A percentile compares a stretch with the other conserved stretches of the same genome.
Conservation (phyloP, 768 basidiomycete genomes). For the Suillus cothurnatus region DNA sequence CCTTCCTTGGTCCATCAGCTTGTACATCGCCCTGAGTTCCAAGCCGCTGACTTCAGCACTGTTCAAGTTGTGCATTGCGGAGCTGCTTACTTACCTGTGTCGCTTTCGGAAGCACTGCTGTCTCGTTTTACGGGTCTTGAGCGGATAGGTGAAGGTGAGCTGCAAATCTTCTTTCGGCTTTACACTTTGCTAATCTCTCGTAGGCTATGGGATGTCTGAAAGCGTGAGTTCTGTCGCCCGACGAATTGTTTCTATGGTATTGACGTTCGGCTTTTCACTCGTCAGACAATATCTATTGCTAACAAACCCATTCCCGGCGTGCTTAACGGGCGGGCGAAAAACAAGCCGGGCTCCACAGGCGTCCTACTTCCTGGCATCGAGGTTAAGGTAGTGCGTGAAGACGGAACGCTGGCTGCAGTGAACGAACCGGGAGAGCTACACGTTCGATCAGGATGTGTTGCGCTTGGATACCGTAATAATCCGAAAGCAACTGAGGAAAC, state of each 20-base stretch:
- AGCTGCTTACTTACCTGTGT: conserved; percentile 68
- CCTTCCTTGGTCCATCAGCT: conserved; percentile 71
- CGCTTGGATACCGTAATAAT: conserved; percentile 75
- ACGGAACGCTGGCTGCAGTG: conserved; percentile 53
- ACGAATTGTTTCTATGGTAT: background rate
- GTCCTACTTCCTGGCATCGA: conserved; percentile 66
- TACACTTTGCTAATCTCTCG: conserved; percentile 7
- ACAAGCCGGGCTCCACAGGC: conserved; percentile 50
- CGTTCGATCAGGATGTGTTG: conserved; percentile 55
- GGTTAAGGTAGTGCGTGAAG: conserved; percentile 60
- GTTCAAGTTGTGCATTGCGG: conserved; percentile 50
- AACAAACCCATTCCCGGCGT: conserved; percentile 45
- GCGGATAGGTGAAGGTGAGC: conserved; percentile 49
- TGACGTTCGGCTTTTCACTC: conserved; percentile 7
- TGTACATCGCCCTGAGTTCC: conserved; percentile 51
- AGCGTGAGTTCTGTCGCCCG: conserved; percentile 40
- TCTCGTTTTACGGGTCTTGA: conserved; percentile 38
- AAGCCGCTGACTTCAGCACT: conserved; percentile 54
- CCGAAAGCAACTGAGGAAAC: conserved; percentile 65
- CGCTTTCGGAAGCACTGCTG: conserved; percentile 47
- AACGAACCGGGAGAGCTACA: conserved; percentile 71
- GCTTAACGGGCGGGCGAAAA: conserved; percentile 45
- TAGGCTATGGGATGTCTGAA: conserved; percentile 78
- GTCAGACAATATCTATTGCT: conserved; percentile 58
- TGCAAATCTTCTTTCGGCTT: background rate